Evolutionary conservation across 2,329 filamentous ascomycete species (phyloP).

Genomic region (Fusarium setosum): DNA sequence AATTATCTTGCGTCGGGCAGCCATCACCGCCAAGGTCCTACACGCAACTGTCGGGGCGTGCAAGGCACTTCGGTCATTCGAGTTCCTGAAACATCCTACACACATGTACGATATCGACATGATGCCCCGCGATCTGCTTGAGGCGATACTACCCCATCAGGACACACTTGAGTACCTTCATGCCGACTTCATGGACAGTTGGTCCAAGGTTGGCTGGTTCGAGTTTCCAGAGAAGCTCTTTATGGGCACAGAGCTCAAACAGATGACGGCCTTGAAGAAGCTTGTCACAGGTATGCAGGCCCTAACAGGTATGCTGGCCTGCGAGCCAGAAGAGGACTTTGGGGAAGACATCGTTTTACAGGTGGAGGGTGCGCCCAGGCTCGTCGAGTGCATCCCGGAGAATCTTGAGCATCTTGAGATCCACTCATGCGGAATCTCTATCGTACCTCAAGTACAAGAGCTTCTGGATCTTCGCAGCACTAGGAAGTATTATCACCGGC

Average conservation of each 20-base stretch:
- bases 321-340: background rate
- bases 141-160: constrained; percentile 7
- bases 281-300: background rate
- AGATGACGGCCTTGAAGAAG: background rate
- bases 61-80: constrained; percentile 4
- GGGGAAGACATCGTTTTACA: background rate
- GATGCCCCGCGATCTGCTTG: constrained; percentile 9
- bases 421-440: constrained; percentile 9
- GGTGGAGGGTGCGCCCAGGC: background rate
- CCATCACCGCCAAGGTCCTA: background rate
- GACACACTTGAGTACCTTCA: constrained; percentile 16
- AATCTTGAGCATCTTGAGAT: constrained; percentile 18
- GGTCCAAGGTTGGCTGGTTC: background rate
- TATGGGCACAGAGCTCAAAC: background rate
- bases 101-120: constrained; percentile 3
- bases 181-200: constrained; percentile 10
- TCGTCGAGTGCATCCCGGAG: constrained; percentile 9
- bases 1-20: constrained; percentile 1
- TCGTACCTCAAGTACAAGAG: constrained; percentile 11
- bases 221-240: background rate
- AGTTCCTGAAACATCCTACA: background rate
- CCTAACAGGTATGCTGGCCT: background rate
- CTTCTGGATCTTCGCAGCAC: background rate
- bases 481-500: background rate
- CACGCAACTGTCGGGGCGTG: background rate